Conservation (phyloP, 202 grass and related monocot genomes). For the Zoysia matrella region DNA sequence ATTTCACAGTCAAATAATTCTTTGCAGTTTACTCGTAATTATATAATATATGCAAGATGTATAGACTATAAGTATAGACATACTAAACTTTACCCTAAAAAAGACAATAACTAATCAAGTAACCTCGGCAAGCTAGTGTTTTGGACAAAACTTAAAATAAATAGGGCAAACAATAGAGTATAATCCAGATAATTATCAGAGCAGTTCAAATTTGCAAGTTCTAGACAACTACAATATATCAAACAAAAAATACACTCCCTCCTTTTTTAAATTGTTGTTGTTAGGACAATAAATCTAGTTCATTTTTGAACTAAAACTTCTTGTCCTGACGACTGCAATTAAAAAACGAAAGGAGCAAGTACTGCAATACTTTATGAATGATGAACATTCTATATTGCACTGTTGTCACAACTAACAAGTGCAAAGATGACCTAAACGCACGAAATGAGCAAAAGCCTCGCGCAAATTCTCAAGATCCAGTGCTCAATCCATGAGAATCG, state of each 20-base stretch:
- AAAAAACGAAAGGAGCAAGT: too few species aligned
- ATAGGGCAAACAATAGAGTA: background rate
- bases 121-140: background rate
- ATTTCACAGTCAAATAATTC: background rate
- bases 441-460: background rate
- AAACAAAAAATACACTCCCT: too few species aligned
- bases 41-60: conserved; percentile 1
- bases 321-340: too few species aligned
- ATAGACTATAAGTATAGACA: background rate
- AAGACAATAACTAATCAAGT: too few species aligned
- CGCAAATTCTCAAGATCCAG: conserved; percentile 20
- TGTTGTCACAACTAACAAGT: background rate
- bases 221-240: background rate
- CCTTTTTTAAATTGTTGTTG: too few species aligned
- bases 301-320: too few species aligned
- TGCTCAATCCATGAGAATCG: background rate
- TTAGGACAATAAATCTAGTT: too few species aligned
- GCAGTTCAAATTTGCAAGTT: background rate
- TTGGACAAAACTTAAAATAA: background rate
- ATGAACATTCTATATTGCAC: background rate
- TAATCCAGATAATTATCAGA: background rate
- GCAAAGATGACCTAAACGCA: background rate
- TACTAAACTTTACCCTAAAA: too few species aligned
- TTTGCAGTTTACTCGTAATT: background rate
- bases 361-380: too few species aligned